Percentiles rank a stretch among this genome's conserved stretches.
phyloP scores from a whole-genome alignment of 2,329 filamentous ascomycete species.

The Hypoxylon sp. region DNA sequence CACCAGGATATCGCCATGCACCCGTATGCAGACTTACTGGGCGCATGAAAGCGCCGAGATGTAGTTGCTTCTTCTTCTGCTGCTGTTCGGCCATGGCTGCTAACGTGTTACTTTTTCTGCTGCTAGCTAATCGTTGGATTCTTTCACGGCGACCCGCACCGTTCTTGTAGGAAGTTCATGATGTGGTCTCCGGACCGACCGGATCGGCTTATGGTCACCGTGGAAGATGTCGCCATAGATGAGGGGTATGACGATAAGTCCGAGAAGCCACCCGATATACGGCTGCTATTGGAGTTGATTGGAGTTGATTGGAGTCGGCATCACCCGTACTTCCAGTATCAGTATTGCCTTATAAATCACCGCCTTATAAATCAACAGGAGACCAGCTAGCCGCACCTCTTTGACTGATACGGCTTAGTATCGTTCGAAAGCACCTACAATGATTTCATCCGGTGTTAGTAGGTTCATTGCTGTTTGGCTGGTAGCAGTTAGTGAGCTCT shows the following conservation, averaged over 20 bases:
- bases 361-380: slow-evolving; percentile 37
- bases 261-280: slow-evolving; percentile 34
- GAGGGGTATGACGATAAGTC: slow-evolving; percentile 45
- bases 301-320: slow-evolving; percentile 10
- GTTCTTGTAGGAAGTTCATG: slow-evolving; percentile 28
- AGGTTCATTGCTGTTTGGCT: background rate
- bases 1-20: slow-evolving; percentile 69
- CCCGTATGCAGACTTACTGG: slow-evolving; percentile 70
- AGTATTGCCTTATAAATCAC: slow-evolving; percentile 42
- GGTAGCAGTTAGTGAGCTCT: background rate
- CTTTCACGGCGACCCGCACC: background rate
- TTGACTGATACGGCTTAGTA: background rate
- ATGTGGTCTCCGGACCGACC: slow-evolving; percentile 26
- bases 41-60: slow-evolving; percentile 72
- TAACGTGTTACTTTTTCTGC: slow-evolving; percentile 6
- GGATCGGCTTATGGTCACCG: slow-evolving; percentile 31
- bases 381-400: slow-evolving; percentile 3
- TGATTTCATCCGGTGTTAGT: slow-evolving; percentile 4
- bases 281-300: slow-evolving; percentile 5
- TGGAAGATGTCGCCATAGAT: slow-evolving; percentile 44
- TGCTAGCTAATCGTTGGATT: background rate
- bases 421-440: background rate
- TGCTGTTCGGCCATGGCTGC: slow-evolving; percentile 44
- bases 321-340: slow-evolving; percentile 17
- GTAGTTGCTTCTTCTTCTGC: slow-evolving; percentile 58